Evolutionary conservation across 495 filamentous ascomycete genomes (phyloP), one percentile per base, ranked within the genome.

Genomic region (Hyaloscypha finlandica): DNA sequence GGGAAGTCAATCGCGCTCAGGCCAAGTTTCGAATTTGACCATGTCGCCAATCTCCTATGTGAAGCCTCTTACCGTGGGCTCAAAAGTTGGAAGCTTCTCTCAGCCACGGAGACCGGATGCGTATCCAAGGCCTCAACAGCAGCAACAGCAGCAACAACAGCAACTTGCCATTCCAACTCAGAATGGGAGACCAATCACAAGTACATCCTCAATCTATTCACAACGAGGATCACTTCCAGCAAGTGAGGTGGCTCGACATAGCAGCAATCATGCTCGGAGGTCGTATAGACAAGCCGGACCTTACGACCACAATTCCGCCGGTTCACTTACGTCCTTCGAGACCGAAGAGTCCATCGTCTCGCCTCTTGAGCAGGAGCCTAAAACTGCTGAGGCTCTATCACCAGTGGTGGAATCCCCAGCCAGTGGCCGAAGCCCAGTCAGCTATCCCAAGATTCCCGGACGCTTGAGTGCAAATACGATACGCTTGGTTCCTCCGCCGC

Each of bases 381-480:
- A 67, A 20, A 66, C 73, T 37, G 71, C 73, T 1, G 64, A 37
- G 3, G 74, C 77, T 12, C 73, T 84, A 0, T 80, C 82, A 1
- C 81, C 83, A 2, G 80, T 84, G 2, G 72, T 71, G 4, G 81
- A 84, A 69, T 79, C 76, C 4, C 81, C 81, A 16, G 65, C 70
- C 33, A 74, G 74, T n/a, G 77, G 80, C 2, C 74, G 71, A 20
- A 78, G 77, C 32, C 80, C 79, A 4, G 79, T 81, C 11, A 71
- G 53, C 3, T 83, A 83, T 51, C 81, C 82, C 58, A 78, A 77
- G 64, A 78, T 82, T 53, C 68, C 73, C 20, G 75, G 71, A 31
- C 66, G 73, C 31, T 60, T 72, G 31, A 70, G 71, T 25, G 74
- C 62, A 31, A 35, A 6, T 35, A 51, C 58, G 16, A 61, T 71